These are phyloP conservation scores for Aegle marmelos DNA, from an alignment of 345 rosid species.

Conservation along the genomic window DNA sequence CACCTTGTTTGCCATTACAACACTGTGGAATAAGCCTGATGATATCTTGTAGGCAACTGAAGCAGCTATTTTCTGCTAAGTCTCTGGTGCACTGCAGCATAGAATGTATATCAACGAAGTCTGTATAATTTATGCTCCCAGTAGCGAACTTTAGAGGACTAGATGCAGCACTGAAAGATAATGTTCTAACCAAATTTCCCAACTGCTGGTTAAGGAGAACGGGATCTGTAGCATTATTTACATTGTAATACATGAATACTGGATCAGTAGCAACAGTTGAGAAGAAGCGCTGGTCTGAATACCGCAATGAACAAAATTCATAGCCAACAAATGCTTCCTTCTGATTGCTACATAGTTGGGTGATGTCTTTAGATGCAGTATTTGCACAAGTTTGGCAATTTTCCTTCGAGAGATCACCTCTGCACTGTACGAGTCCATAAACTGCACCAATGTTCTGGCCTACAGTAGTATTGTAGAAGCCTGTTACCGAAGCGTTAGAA, in stretches of 20 bases:
- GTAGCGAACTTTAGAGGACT: slow-evolving; percentile 25
- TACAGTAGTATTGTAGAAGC: slow-evolving; percentile 7
- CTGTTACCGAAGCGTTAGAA: slow-evolving; percentile 23
- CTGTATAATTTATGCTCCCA: slow-evolving; percentile 12
- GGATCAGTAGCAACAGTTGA: neutral
- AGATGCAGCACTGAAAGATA: slow-evolving; percentile 24
- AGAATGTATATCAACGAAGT: slow-evolving; percentile 18
- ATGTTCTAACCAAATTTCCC: slow-evolving; percentile 13
- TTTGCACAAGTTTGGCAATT: slow-evolving; percentile 29
- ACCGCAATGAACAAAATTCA: slow-evolving; percentile 23
- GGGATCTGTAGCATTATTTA: neutral
- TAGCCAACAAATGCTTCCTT: slow-evolving; percentile 21
- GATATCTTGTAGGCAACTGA: slow-evolving; percentile 25
- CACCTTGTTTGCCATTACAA: slow-evolving; percentile 16
- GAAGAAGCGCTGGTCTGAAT: slow-evolving; percentile 29
- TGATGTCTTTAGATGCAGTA: slow-evolving; percentile 8
- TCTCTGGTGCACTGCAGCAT: slow-evolving; percentile 43
- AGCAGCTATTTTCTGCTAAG: slow-evolving; percentile 19
- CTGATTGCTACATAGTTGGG: slow-evolving; percentile 23
- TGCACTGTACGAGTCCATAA: slow-evolving; percentile 31
- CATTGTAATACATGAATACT: rapidly evolving
- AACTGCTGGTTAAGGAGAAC: slow-evolving; percentile 18
- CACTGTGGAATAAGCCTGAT: slow-evolving; percentile 4
- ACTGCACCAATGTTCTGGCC: slow-evolving; percentile 16
- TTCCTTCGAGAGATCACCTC: slow-evolving; percentile 17